Conservation (phyloP, 2,329 filamentous ascomycete species). For the Verticillium zaregamsianum region DNA sequence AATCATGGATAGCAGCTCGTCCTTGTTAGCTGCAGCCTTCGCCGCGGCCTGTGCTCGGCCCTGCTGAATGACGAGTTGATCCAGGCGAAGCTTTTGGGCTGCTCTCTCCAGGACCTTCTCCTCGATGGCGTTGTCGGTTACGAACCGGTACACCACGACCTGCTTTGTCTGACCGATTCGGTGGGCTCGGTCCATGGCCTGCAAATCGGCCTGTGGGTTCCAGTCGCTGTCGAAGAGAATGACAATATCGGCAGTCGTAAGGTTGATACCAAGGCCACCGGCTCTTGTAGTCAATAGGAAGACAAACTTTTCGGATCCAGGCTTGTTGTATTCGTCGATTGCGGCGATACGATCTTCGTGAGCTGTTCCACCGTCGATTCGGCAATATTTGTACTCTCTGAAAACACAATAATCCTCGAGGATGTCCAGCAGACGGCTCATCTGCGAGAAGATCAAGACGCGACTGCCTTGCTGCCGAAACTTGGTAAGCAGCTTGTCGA, state of each 20-base stretch:
- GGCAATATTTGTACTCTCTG: constrained; percentile 89
- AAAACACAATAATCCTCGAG: constrained; percentile 98
- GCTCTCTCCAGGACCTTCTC: constrained; percentile 97
- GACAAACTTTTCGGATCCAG: constrained; percentile 91
- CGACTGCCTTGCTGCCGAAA: constrained; percentile 84
- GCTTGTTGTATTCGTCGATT: constrained; percentile 98
- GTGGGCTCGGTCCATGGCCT: constrained; percentile 98
- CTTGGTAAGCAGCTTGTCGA: constrained; percentile 84
- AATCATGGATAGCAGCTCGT: constrained; percentile 96
- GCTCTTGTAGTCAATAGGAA: constrained; percentile 94
- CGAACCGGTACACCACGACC: constrained; percentile 92
- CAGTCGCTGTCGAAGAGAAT: constrained; percentile 97
- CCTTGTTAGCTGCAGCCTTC: constrained; percentile 91
- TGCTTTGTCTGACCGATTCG: constrained; percentile 99
- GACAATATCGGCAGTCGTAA: constrained; percentile 93
- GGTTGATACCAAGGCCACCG: constrained; percentile 92
- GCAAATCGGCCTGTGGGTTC: constrained; percentile 97
- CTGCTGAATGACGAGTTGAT: constrained; percentile 97
- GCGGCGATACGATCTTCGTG: constrained; percentile 97
- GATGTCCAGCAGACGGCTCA: constrained; percentile 96
- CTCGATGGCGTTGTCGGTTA: constrained; percentile 97
- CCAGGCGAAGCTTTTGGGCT: constrained; percentile 91
- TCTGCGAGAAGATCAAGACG: constrained; percentile 98
- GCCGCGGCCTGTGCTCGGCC: constrained; percentile 86
- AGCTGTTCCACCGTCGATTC: constrained; percentile 93